A percentile compares a stretch with the other conserved stretches of the same genome.
phyloP scores from a whole-genome alignment of 116 monocot genomes.

The Phalaenopsis hybrid region DNA sequence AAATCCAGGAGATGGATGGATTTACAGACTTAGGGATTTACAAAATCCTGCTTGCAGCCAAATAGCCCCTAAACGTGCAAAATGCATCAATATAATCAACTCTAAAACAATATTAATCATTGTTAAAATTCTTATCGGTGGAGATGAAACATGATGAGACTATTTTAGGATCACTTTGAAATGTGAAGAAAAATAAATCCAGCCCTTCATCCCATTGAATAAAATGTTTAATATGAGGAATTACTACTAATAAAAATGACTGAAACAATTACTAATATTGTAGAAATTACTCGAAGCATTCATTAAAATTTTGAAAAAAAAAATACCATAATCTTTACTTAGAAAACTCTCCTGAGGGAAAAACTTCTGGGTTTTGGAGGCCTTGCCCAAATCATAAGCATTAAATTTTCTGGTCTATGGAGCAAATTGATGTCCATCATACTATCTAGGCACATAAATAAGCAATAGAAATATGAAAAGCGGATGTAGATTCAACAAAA shows the following conservation, averaged over 20 bases:
- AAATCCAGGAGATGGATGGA: too few species aligned
- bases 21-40: too few species aligned
- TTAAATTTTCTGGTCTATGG: neutral
- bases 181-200: neutral
- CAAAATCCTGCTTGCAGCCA: too few species aligned
- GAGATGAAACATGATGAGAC: neutral
- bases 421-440: neutral
- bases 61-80: neutral
- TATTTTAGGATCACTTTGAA: neutral
- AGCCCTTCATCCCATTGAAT: neutral
- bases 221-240: neutral
- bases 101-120: neutral
- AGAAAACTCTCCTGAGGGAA: neutral
- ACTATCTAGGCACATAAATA: neutral
- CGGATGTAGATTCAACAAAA: neutral
- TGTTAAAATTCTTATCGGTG: neutral
- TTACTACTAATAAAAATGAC: neutral
- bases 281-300: neutral
- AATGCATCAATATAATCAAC: neutral
- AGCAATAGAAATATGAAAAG: neutral
- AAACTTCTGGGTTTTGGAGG: neutral
- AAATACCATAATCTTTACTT: neutral
- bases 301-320: neutral
- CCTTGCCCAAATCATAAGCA: neutral
- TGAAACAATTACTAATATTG: neutral